Evolutionary conservation across 495 filamentous ascomycete species (phyloP).

Genomic region (Pseudoneurospora amorphoporcata): DNA sequence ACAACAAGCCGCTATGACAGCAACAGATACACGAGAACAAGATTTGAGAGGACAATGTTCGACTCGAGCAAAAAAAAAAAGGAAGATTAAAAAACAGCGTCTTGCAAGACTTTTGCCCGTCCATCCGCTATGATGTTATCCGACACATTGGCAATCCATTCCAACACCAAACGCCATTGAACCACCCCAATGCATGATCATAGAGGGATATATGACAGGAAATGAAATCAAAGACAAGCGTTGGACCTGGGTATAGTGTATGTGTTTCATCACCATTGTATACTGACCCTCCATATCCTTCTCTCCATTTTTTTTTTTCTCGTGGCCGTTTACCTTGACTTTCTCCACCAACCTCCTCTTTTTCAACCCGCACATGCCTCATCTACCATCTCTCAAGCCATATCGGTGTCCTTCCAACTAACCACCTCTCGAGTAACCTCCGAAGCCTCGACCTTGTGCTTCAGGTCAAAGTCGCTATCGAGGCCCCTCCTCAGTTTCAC

Average conservation of each 20-base stretch:
- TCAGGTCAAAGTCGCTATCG: constrained; percentile 28
- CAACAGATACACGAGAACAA: not conserved
- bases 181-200: not conserved
- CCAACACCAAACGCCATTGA: not conserved
- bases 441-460: not conserved
- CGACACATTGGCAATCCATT: not conserved
- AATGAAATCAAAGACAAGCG: not conserved
- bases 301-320: not conserved
- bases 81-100: not conserved
- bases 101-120: not conserved
- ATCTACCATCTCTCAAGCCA: not conserved
- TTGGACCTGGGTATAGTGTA: not conserved
- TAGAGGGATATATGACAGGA: not conserved
- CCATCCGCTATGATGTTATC: not conserved
- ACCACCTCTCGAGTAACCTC: not conserved
- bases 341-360: not conserved
- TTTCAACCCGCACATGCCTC: not conserved
- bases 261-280: not conserved
- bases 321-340: not conserved
- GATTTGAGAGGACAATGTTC: not conserved
- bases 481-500: constrained; percentile 22
- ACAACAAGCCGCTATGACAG: not conserved
- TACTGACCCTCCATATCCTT: not conserved
- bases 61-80: not conserved
- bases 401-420: not conserved